Percentiles rank a stretch among this genome's conserved stretches.
These are phyloP conservation scores for Cordyceps militaris DNA, from an alignment of 2,329 filamentous ascomycete species.

Conservation along the genomic window DNA sequence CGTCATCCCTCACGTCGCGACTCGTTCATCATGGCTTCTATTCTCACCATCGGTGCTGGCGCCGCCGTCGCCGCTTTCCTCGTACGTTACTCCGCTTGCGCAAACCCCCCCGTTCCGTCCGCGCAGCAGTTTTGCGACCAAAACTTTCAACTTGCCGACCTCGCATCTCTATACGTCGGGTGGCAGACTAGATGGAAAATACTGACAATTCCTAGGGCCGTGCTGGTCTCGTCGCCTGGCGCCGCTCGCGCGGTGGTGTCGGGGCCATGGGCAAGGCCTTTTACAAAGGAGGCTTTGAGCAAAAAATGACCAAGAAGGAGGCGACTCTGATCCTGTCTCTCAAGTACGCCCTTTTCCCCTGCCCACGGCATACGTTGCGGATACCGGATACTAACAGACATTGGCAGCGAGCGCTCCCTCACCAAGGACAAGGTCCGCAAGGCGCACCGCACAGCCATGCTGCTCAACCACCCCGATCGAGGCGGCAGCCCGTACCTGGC, in stretches of 20 bases:
- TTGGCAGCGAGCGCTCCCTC: slow-evolving; percentile 68
- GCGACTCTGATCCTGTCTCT: slow-evolving; percentile 86
- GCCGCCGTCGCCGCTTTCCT: slow-evolving; percentile 46
- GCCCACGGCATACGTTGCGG: background rate
- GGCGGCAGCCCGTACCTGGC: slow-evolving; percentile 94
- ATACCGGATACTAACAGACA: background rate
- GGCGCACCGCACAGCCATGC: slow-evolving; percentile 91
- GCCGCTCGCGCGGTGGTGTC: slow-evolving; percentile 70
- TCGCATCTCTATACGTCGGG: too few relatives aligned
- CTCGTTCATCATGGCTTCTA: slow-evolving; percentile 31
- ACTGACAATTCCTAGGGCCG: slow-evolving; percentile 57
- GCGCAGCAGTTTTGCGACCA: background rate
- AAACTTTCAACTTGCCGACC: background rate
- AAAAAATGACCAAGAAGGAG: slow-evolving; percentile 87
- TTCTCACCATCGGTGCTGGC: slow-evolving; percentile 40
- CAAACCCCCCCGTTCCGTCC: too few relatives aligned
- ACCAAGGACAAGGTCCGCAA: slow-evolving; percentile 94
- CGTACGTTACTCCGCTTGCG: slow-evolving; percentile 27
- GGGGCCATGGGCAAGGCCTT: slow-evolving; percentile 82
- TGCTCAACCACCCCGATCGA: slow-evolving; percentile 95
- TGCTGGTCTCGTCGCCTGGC: slow-evolving; percentile 82
- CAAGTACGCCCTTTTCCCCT: slow-evolving; percentile 49
- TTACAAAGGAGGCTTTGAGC: slow-evolving; percentile 98
- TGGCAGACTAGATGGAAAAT: background rate
- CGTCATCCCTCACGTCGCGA: background rate